Percentiles rank a stretch among this genome's conserved stretches.
These are phyloP conservation scores for Chlorencoelia australis DNA, from an alignment of 2,329 filamentous ascomycete species.

Conservation along the genomic window DNA sequence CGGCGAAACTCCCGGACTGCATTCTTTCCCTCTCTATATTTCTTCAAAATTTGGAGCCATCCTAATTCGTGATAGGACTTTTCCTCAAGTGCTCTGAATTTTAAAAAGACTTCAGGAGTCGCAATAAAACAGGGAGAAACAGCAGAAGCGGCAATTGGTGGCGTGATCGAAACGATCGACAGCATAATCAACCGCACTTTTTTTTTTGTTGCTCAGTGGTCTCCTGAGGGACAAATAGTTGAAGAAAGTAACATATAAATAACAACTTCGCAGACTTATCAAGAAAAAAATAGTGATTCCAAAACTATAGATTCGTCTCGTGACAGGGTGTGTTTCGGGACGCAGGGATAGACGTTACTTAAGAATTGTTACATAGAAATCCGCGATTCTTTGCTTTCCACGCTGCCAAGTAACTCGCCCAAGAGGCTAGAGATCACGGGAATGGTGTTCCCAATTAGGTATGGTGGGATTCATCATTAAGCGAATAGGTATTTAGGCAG, in stretches of 20 bases:
- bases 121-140: neutral
- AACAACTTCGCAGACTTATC: neutral
- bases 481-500: no score
- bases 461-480: no score
- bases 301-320: no score
- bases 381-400: no score
- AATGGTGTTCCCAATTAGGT: no score
- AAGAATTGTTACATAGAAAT: no score
- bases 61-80: neutral
- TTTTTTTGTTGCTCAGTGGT: neutral
- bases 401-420: no score
- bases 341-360: neutral
- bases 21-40: slow-evolving; percentile 2
- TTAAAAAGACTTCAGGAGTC: neutral
- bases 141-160: neutral
- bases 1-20: slow-evolving; percentile 1
- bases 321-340: no score
- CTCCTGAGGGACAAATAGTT: neutral
- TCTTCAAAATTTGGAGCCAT: slow-evolving; percentile 2
- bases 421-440: no score
- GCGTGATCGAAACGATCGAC: no score
- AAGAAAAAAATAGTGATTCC: no score
- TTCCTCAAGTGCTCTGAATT: neutral
- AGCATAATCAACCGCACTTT: neutral
- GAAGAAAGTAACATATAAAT: no score